A percentile compares a stretch with the other conserved stretches of the same genome.
These are phyloP conservation scores for Salix viminalis DNA, from an alignment of 345 rosid species.

Conservation along the genomic window DNA sequence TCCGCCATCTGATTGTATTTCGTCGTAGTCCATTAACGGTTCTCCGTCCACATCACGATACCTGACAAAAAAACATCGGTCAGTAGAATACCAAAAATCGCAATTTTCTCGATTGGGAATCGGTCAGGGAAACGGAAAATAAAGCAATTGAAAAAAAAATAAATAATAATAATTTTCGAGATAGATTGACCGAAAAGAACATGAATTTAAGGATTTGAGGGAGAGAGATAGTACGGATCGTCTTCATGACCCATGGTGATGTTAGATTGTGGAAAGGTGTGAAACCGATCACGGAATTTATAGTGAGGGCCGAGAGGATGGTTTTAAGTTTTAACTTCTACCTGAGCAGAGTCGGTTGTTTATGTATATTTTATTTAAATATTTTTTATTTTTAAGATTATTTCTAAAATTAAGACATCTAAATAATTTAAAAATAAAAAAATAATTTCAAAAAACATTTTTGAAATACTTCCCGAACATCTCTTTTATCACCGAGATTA, in stretches of 20 bases:
- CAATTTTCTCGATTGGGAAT: neutral
- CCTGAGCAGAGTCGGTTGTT: neutral
- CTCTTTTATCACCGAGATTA: too few relatives aligned
- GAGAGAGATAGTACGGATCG: conserved; percentile 50
- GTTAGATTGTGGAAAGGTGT: neutral
- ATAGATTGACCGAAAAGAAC: neutral
- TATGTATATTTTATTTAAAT: too few relatives aligned
- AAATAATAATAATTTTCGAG: neutral
- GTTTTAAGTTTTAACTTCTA: neutral
- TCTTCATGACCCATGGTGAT: conserved; percentile 61
- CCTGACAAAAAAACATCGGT: conserved; percentile 28
- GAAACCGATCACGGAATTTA: neutral
- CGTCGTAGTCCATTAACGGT: conserved; percentile 89
- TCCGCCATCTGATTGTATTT: conserved; percentile 58
- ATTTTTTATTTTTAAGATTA: too few relatives aligned
- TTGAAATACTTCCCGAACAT: too few relatives aligned
- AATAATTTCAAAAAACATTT: too few relatives aligned
- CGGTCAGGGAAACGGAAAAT: neutral
- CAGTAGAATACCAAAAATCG: neutral
- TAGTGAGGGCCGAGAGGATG: neutral
- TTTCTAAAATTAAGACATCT: too few relatives aligned
- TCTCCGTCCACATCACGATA: conserved; percentile 92
- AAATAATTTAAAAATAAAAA: too few relatives aligned
- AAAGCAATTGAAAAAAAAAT: neutral
- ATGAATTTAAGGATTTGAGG: neutral